A percentile compares a stretch with the other conserved stretches of the same genome.
Evolutionary conservation across 2,329 filamentous ascomycete genomes (phyloP).

Genomic region (Alternaria ventricosa): DNA sequence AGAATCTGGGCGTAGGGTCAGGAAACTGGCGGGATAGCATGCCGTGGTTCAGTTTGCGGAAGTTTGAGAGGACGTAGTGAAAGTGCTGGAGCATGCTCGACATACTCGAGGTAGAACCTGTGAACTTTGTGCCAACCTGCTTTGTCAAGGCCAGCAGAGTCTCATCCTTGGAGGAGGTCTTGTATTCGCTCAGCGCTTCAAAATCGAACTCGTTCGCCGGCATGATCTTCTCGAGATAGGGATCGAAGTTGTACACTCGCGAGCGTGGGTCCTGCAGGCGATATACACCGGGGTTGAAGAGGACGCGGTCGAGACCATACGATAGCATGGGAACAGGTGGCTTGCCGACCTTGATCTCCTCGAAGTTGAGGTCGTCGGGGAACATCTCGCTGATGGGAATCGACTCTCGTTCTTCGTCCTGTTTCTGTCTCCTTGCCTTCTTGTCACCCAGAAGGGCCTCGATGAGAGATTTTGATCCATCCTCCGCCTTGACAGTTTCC

Average conservation of each 20-base stretch:
- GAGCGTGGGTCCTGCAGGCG: slow-evolving; percentile 87
- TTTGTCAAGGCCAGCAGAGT: slow-evolving; percentile 73
- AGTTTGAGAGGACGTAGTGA: slow-evolving; percentile 86
- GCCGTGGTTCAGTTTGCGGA: slow-evolving; percentile 73
- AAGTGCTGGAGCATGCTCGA: slow-evolving; percentile 86
- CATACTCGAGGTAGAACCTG: slow-evolving; percentile 97
- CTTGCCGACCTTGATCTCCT: slow-evolving; percentile 53
- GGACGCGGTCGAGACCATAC: slow-evolving; percentile 82
- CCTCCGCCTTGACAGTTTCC: neutral
- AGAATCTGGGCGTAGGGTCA: slow-evolving; percentile 70
- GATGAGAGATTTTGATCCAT: slow-evolving; percentile 24
- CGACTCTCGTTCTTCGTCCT: slow-evolving; percentile 12
- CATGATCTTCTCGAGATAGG: slow-evolving; percentile 92
- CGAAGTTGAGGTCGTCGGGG: slow-evolving; percentile 42
- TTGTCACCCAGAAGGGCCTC: slow-evolving; percentile 30
- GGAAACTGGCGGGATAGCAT: slow-evolving; percentile 72
- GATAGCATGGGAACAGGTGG: slow-evolving; percentile 67
- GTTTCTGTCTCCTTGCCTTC: slow-evolving; percentile 8
- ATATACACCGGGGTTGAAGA: slow-evolving; percentile 91
- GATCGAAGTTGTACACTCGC: slow-evolving; percentile 94
- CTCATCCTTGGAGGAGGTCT: slow-evolving; percentile 87
- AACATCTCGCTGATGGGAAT: slow-evolving; percentile 33
- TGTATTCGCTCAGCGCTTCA: slow-evolving; percentile 80
- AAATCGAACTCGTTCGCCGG: slow-evolving; percentile 93
- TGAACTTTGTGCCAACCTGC: slow-evolving; percentile 75